phyloP scores from a whole-genome alignment of 345 rosid genomes.

The Erucastrum elatum region DNA sequence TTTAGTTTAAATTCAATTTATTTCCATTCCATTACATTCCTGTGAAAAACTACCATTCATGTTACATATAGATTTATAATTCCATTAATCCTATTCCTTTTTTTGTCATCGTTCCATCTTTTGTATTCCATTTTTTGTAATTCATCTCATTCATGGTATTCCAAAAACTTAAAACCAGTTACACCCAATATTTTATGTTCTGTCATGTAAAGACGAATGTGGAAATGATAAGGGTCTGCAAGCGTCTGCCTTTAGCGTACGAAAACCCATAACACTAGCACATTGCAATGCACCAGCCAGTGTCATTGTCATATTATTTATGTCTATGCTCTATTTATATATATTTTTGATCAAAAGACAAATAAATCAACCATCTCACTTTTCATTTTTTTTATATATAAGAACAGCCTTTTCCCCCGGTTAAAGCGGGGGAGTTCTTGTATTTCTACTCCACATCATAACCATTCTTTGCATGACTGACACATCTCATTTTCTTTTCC shows the following conservation, averaged over 20 bases:
- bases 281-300: constrained; percentile 45
- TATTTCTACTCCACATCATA: constrained; percentile 14
- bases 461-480: constrained; percentile 40
- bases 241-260: constrained; percentile 34
- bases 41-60: too few species aligned
- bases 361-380: neutral
- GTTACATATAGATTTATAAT: too few species aligned
- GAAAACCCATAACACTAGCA: constrained; percentile 65
- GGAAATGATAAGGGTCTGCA: constrained; percentile 33
- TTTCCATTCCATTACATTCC: too few species aligned
- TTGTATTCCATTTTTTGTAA: too few species aligned
- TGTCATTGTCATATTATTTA: constrained; percentile 6
- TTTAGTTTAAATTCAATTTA: too few species aligned
- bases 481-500: constrained; percentile 28
- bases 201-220: constrained; percentile 25
- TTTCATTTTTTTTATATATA: neutral
- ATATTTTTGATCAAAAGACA: neutral
- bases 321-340: too few species aligned
- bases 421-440: constrained; percentile 34
- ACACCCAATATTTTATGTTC: too few species aligned
- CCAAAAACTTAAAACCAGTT: too few species aligned
- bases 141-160: too few species aligned
- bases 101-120: too few species aligned
- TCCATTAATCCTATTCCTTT: too few species aligned
- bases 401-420: constrained; percentile 4